These are phyloP conservation scores for Aplosporella prunicola DNA, from an alignment of 2,329 filamentous ascomycete genomes.

Conservation along the genomic window DNA sequence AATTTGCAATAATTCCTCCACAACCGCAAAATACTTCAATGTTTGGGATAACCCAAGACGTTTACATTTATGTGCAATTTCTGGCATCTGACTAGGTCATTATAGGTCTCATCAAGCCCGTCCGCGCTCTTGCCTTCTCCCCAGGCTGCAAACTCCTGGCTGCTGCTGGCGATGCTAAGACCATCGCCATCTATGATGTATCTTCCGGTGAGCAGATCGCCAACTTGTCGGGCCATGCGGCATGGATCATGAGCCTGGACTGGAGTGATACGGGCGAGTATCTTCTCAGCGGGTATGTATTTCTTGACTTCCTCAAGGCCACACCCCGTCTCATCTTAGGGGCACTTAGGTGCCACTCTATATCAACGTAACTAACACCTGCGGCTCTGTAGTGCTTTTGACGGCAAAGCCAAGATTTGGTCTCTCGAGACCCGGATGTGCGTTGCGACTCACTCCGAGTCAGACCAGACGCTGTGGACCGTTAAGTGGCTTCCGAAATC, in stretches of 20 bases:
- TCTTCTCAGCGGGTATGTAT: slow-evolving; percentile 62
- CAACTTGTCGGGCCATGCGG: slow-evolving; percentile 67
- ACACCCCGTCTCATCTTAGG: neutral
- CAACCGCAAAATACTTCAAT: neutral
- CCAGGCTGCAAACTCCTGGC: slow-evolving; percentile 76
- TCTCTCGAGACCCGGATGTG: slow-evolving; percentile 73
- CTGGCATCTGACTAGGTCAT: neutral
- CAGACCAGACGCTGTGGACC: slow-evolving; percentile 41
- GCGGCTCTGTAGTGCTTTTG: slow-evolving; percentile 51
- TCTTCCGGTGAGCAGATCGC: slow-evolving; percentile 86
- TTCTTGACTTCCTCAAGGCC: neutral
- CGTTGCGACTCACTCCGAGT: slow-evolving; percentile 89
- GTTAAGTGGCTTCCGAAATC: slow-evolving; percentile 31
- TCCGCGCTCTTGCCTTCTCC: slow-evolving; percentile 79
- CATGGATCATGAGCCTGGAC: slow-evolving; percentile 85
- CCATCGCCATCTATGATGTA: slow-evolving; percentile 89
- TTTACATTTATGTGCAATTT: neutral
- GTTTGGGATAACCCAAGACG: no score
- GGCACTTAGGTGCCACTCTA: slow-evolving; percentile 1
- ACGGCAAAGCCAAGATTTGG: slow-evolving; percentile 96
- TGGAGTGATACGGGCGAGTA: slow-evolving; percentile 94
- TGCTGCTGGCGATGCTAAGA: slow-evolving; percentile 77
- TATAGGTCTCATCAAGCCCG: slow-evolving; percentile 71
- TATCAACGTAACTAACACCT: neutral
- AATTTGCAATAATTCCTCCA: no score